Conservation (phyloP, 2,329 filamentous ascomycete species). For the Hymenoscyphus salicellus region DNA sequence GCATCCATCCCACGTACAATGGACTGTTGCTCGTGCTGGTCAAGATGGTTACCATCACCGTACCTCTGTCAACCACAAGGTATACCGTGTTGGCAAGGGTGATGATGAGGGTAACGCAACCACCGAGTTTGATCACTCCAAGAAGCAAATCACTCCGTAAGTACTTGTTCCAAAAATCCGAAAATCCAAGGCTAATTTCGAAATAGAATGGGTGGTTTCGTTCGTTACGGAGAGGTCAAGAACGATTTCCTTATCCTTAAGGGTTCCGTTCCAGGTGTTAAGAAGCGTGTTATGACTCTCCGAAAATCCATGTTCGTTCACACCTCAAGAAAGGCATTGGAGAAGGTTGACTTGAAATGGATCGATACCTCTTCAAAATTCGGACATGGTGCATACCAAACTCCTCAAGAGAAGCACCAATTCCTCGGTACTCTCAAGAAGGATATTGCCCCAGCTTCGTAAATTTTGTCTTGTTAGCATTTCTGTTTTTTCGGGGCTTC, state of each 20-base stretch:
- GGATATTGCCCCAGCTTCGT: conserved; percentile 65
- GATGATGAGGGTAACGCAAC: conserved; percentile 87
- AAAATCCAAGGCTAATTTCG: conserved; percentile 35
- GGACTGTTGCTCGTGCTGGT: conserved; percentile 99
- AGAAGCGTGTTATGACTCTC: conserved; percentile 99
- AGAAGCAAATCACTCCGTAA: conserved; percentile 99
- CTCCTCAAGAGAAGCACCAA: conserved; percentile 93
- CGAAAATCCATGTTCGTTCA: conserved; percentile 98
- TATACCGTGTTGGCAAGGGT: conserved; percentile 97
- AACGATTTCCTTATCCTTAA: conserved; percentile 99
- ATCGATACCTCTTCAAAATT: conserved; percentile 99
- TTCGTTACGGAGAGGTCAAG: conserved; percentile 98
- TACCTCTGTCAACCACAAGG: conserved; percentile 99
- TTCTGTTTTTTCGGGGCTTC: conserved; percentile 29
- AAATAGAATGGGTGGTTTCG: conserved; percentile 91
- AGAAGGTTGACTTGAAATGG: conserved; percentile 99
- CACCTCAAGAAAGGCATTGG: conserved; percentile 89
- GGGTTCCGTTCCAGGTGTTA: conserved; percentile 94
- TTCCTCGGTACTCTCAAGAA: conserved; percentile 99
- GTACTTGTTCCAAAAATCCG: conserved; percentile 43
- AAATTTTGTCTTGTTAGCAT: conserved; percentile 40
- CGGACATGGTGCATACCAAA: conserved; percentile 99
- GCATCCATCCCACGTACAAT: conserved; percentile 99
- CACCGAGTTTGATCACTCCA: conserved; percentile 93
- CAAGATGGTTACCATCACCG: conserved; percentile 99